Conservation (phyloP, 805 yeast species). For the Candida krabiensis region DNA sequence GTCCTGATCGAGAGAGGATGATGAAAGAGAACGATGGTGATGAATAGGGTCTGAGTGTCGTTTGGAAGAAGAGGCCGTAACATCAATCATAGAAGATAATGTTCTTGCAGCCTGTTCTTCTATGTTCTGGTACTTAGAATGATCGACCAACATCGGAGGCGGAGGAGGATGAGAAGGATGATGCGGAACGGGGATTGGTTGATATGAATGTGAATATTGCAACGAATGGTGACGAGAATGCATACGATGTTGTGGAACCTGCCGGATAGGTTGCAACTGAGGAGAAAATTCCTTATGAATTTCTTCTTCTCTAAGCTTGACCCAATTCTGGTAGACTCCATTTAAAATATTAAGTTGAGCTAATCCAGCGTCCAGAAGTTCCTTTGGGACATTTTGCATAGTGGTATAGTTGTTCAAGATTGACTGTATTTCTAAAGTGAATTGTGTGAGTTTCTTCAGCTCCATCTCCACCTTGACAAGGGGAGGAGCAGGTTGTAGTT, state of each 20-base stretch:
- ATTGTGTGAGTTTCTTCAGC: slow-evolving; percentile 14
- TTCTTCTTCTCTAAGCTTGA: slow-evolving; percentile 15
- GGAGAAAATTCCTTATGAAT: slow-evolving; percentile 2
- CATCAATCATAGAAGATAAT: slow-evolving; percentile 26
- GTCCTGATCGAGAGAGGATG: slow-evolving; percentile 6
- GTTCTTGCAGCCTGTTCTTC: slow-evolving; percentile 32
- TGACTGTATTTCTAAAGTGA: slow-evolving; percentile 21
- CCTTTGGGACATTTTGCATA: slow-evolving; percentile 17
- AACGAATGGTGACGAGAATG: slow-evolving; percentile 8
- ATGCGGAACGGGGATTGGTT: neutral
- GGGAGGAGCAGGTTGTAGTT: slow-evolving; percentile 1
- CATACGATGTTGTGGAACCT: neutral
- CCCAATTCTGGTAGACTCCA: slow-evolving; percentile 19
- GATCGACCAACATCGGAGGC: slow-evolving; percentile 3
- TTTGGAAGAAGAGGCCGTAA: slow-evolving; percentile 1
- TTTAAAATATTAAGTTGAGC: slow-evolving; percentile 16
- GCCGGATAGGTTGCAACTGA: neutral
- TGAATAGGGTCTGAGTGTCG: slow-evolving; percentile 1
- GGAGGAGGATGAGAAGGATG: slow-evolving; percentile 1
- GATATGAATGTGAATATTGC: neutral
- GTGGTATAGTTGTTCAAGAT: slow-evolving; percentile 10
- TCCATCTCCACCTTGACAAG: slow-evolving; percentile 11
- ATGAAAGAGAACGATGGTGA: slow-evolving; percentile 4
- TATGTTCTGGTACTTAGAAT: slow-evolving; percentile 15
- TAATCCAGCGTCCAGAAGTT: slow-evolving; percentile 19